Percentiles rank a stretch among this genome's conserved stretches.
phyloP scores from a whole-genome alignment of 2,329 filamentous ascomycete genomes.

The Pseudocercospora fijiensis region DNA sequence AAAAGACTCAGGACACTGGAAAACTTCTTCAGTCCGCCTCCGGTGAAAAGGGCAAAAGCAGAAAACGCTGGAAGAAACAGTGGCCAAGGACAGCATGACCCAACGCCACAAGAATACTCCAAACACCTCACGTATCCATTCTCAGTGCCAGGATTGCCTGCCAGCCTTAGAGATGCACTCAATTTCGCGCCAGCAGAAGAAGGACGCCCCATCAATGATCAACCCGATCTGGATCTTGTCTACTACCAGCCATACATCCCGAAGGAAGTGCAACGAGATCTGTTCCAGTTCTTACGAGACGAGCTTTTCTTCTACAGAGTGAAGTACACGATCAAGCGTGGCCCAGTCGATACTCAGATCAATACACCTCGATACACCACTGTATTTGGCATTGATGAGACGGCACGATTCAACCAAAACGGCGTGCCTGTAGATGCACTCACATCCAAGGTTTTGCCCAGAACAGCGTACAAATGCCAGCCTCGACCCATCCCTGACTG shows the following conservation, averaged over 20 bases:
- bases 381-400: constrained; percentile 63
- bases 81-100: background rate
- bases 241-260: constrained; percentile 75
- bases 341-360: constrained; percentile 62
- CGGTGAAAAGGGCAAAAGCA: constrained; percentile 44
- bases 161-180: constrained; percentile 44
- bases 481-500: constrained; percentile 72
- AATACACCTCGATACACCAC: constrained; percentile 62
- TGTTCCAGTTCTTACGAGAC: constrained; percentile 70
- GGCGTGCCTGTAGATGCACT: constrained; percentile 45
- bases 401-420: constrained; percentile 55
- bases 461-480: constrained; percentile 56
- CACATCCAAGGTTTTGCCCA: constrained; percentile 42
- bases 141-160: constrained; percentile 51
- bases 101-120: constrained; percentile 32
- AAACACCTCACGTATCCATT: constrained; percentile 55
- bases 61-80: background rate
- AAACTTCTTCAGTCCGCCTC: constrained; percentile 61
- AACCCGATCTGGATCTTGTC: constrained; percentile 69
- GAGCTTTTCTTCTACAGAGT: constrained; percentile 64
- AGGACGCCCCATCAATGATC: constrained; percentile 61
- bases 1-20: constrained; percentile 64
- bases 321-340: constrained; percentile 61
- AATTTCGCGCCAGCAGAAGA: constrained; percentile 48
- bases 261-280: constrained; percentile 52